Base-by-base conservation (phyloP, 441 rosid species). In the Breynia disticha region DNA sequence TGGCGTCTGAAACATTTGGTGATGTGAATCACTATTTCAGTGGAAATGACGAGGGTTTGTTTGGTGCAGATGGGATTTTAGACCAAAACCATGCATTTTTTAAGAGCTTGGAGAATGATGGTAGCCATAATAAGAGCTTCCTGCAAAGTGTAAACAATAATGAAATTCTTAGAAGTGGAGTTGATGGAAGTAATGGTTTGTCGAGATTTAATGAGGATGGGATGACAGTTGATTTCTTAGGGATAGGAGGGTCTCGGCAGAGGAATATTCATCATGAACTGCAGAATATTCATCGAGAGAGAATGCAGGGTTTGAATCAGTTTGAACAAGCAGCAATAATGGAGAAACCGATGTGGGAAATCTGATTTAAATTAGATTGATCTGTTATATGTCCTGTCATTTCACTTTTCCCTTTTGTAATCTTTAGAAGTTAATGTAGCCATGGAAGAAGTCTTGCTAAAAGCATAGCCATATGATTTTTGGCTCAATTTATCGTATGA, bases 151-250 rank as follows among this genome's bases (percentile, higher is more conserved):
- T 50, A 48, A 70, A 24, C 52, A 16, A 66, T 24, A 52, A 28
- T 46, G 43, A 42, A 49, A 55, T 17, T 17, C 53, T 46, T 10
- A 45, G 52, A 0, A 15, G 4, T 45, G 57, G 50, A 28, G 42
- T 38, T 0, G 48, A 60, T 44, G 49, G 51, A 21, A 48, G 54
- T 11, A 41, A 41, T 35, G 63, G 60, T 15, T 19, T 19, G 20
- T 43, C 70, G 17, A 57, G 61, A n/a, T 74, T 68, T 11, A 59
- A 20, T n/a, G 75, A 64, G 28, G 77, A 67, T 19, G 66, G 65
- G 52, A 74, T 66, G 76, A 81, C 87, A 0, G 80, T 81, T 49
- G 84, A 81, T 73, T 81, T 81, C 80, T 61, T 81, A 66, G 87
- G 87, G 44, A 50, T 80, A 24, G 78, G 79, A 14, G 76, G 78